A percentile compares a stretch with the other conserved stretches of the same genome.
These are phyloP conservation scores for Nelumbo lutea DNA, from an alignment of 164 flowering plant genomes.

Conservation along the genomic window DNA sequence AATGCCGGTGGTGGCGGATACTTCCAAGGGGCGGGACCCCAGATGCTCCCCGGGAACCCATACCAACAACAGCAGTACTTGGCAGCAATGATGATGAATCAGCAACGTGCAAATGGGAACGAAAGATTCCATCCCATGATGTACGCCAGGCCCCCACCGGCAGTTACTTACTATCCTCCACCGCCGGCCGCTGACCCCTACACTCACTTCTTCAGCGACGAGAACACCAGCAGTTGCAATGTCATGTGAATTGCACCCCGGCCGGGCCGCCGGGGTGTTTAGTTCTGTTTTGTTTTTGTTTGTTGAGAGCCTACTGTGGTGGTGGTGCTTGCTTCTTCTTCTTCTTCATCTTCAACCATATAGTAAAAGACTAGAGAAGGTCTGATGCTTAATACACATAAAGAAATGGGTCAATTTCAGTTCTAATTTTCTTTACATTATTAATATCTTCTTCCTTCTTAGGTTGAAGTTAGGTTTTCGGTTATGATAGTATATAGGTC, in stretches of 20 bases:
- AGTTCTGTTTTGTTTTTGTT: neutral
- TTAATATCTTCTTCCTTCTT: neutral
- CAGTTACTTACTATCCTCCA: constrained; percentile 57
- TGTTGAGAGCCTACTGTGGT: neutral
- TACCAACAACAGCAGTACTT: constrained; percentile 50
- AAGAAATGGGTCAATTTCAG: neutral
- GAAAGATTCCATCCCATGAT: constrained; percentile 84
- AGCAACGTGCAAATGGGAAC: constrained; percentile 59
- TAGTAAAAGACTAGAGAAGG: neutral
- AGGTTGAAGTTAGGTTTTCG: neutral
- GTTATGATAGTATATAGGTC: neutral
- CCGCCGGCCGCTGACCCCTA: constrained; percentile 34
- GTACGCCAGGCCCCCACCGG: constrained; percentile 82
- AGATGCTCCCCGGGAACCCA: constrained; percentile 47
- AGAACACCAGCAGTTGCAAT: constrained; percentile 79
- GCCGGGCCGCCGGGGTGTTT: neutral
- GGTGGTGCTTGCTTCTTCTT: neutral
- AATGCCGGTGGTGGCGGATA: constrained; percentile 34
- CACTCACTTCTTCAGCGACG: constrained; percentile 71
- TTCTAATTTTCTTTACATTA: neutral
- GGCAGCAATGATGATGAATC: constrained; percentile 75
- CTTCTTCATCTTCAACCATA: neutral
- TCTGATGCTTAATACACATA: no score
- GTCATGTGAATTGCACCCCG: constrained; percentile 56
- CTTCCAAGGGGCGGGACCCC: constrained; percentile 57